These are phyloP conservation scores for Claviceps sp. DNA, from an alignment of 2,329 filamentous ascomycete genomes.

Conservation along the genomic window DNA sequence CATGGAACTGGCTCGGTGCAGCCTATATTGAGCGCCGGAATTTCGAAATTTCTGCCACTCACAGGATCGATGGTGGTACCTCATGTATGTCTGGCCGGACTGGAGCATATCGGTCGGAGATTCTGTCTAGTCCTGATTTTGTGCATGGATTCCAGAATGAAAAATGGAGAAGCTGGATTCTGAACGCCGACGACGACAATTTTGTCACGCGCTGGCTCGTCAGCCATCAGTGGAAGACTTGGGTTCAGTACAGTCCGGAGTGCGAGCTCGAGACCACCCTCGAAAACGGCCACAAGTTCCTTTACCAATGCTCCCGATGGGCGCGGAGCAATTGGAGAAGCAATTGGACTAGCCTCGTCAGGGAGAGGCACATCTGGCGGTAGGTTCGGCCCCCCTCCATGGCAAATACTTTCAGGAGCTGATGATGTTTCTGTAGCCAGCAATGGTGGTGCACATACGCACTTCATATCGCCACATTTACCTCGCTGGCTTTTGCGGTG, in stretches of 20 bases:
- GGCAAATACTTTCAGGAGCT: background rate
- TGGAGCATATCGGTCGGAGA: constrained; percentile 80
- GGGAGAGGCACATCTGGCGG: constrained; percentile 75
- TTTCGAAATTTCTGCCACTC: constrained; percentile 92
- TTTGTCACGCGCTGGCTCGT: constrained; percentile 96
- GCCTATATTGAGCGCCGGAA: constrained; percentile 89
- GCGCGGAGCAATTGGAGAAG: constrained; percentile 96
- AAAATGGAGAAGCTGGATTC: constrained; percentile 74
- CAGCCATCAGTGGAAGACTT: constrained; percentile 82
- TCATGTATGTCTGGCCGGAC: constrained; percentile 93
- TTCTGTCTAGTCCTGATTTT: constrained; percentile 75
- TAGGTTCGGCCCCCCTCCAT: constrained; percentile 38
- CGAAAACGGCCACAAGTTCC: constrained; percentile 75
- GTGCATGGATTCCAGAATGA: constrained; percentile 83
- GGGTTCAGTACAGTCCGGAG: constrained; percentile 84
- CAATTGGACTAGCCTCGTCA: constrained; percentile 81
- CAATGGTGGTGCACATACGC: constrained; percentile 92
- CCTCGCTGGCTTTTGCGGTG: constrained; percentile 68
- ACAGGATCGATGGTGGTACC: constrained; percentile 88
- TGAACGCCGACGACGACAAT: constrained; percentile 96
- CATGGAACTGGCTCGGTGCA: constrained; percentile 83
- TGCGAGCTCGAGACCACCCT: constrained; percentile 88
- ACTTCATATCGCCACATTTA: constrained; percentile 83
- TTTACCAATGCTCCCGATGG: constrained; percentile 91
- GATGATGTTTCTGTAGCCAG: constrained; percentile 39